Evolutionary conservation across 164 flowering plant genomes (phyloP).

Genomic region (Vitis riparia): DNA sequence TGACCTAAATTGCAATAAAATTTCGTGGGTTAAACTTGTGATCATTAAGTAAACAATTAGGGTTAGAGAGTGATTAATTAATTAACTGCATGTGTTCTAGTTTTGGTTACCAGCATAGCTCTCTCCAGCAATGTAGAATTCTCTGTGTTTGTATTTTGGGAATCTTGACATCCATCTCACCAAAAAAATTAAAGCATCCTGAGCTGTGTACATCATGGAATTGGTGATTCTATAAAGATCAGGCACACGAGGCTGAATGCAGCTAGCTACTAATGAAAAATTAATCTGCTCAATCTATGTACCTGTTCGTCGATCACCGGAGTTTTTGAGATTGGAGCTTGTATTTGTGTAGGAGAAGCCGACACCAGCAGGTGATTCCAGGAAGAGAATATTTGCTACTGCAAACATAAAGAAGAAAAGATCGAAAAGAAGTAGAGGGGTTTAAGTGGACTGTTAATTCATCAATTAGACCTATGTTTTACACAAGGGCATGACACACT

Average conservation of each 20-base stretch:
- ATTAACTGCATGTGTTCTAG: neutral
- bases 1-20: constrained; percentile 47
- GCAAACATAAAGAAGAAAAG: constrained; percentile 12
- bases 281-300: no score
- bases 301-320: constrained; percentile 85
- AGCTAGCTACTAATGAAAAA: neutral
- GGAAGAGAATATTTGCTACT: constrained; percentile 86
- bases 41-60: neutral
- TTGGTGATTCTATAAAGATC: no score
- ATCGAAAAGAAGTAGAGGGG: no score
- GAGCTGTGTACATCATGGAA: constrained; percentile 43
- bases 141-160: constrained; percentile 75
- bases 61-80: neutral
- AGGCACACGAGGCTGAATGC: no score
- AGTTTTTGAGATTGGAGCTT: constrained; percentile 55
- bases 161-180: constrained; percentile 74
- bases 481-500: no score
- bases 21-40: neutral
- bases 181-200: constrained; percentile 67
- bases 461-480: no score
- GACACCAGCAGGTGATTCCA: constrained; percentile 94
- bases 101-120: constrained; percentile 75
- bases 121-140: constrained; percentile 86
- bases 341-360: constrained; percentile 89
- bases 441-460: no score